Percentiles rank a stretch among this genome's conserved stretches.
phyloP scores from a whole-genome alignment of 371 early-diverging fungal genomes.

The Mucor irregularis region DNA sequence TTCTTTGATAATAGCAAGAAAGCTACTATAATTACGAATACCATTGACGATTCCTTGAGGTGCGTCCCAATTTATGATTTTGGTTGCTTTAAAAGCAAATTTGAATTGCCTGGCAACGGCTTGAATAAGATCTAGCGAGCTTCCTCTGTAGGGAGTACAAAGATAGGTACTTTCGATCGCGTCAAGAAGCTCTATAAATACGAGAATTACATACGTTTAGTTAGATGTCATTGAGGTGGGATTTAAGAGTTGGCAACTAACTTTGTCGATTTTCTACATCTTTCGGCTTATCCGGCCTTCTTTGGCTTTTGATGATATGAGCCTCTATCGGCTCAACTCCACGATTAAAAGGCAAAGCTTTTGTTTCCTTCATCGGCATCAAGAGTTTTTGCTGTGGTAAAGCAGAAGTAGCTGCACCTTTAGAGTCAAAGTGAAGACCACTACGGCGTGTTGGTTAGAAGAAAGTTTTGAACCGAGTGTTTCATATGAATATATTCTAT shows the following conservation, averaged over 20 bases:
- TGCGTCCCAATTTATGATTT: background rate
- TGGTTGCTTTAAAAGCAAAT: slow-evolving; percentile 6
- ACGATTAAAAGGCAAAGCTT: background rate
- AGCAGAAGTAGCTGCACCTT: no score
- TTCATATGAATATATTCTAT: no score
- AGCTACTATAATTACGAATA: background rate
- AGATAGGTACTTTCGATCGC: slow-evolving; percentile 8
- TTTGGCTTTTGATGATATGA: background rate
- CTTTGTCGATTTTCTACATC: background rate
- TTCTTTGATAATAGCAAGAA: background rate
- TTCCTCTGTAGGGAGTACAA: slow-evolving; percentile 9
- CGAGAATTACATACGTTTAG: no score
- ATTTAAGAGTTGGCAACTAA: no score
- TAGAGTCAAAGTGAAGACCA: no score
- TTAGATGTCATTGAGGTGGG: no score
- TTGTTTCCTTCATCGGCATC: no score
- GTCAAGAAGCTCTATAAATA: slow-evolving; percentile 2
- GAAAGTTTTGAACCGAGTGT: no score
- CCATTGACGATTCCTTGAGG: slow-evolving; percentile 1
- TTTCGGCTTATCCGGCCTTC: no score
- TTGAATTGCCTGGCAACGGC: slow-evolving; percentile 15
- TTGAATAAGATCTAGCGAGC: slow-evolving; percentile 7
- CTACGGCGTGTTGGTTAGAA: no score
- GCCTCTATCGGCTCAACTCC: background rate
- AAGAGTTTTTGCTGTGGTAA: no score